phyloP scores from a whole-genome alignment of 768 basidiomycete genomes.

The Amyloporia xantha region DNA sequence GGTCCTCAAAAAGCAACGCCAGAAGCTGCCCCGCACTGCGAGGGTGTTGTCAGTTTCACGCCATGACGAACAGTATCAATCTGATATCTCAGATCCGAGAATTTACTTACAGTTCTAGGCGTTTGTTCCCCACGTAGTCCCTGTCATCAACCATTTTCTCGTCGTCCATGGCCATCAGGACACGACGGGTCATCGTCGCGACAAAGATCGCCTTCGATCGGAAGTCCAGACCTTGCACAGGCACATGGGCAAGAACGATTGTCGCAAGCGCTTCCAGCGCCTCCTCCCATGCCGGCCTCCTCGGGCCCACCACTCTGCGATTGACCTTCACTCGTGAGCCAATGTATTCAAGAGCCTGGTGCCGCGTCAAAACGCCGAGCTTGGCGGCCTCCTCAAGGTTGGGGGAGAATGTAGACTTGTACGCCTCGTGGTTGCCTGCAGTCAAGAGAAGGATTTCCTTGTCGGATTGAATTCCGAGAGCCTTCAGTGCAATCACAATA shows the following conservation, averaged over 20 bases:
- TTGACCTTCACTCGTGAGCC: constrained; percentile 90
- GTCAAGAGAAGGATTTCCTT: constrained; percentile 95
- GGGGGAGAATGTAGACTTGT: constrained; percentile 79
- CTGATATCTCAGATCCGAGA: too few species aligned
- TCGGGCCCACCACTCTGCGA: constrained; percentile 70
- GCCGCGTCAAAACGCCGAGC: constrained; percentile 83
- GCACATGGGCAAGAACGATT: constrained; percentile 94
- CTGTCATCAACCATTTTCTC: constrained; percentile 97
- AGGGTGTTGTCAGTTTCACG: constrained; percentile 5
- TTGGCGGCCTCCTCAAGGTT: constrained; percentile 94
- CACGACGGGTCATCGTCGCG: constrained; percentile 93
- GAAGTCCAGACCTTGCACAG: constrained; percentile 84
- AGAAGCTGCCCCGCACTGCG: constrained; percentile 90
- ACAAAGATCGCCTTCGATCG: constrained; percentile 94
- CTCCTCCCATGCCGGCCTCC: constrained; percentile 88
- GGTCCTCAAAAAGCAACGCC: constrained; percentile 92
- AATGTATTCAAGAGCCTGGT: constrained; percentile 93
- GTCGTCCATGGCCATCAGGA: constrained; percentile 94
- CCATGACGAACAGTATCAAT: neutral
- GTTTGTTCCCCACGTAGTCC: constrained; percentile 99
- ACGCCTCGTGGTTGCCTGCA: constrained; percentile 85
- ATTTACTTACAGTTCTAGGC: constrained; percentile 84
- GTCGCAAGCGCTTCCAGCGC: constrained; percentile 95
- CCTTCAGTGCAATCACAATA: constrained; percentile 93
- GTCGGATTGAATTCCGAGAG: constrained; percentile 93